Conservation (phyloP, 1,284 basidiomycete genomes). For the Cutaneotrichosporon cavernicola region DNA sequence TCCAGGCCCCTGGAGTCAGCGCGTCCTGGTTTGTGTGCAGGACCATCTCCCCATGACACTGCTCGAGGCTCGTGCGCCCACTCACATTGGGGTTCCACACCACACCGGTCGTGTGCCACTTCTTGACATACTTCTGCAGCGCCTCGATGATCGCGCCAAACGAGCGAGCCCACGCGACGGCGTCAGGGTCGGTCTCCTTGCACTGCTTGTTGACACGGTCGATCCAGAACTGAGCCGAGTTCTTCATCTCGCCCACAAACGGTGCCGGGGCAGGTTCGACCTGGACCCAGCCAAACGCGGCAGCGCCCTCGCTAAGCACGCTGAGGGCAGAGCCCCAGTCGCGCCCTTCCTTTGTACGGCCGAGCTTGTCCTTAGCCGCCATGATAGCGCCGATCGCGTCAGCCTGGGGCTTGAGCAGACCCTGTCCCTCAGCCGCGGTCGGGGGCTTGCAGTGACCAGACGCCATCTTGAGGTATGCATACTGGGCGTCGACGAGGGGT, state of each 20-base stretch:
- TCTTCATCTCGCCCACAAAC: conserved; percentile 80
- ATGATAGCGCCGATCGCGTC: conserved; percentile 71
- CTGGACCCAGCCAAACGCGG: conserved; percentile 89
- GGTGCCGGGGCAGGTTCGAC: conserved; percentile 67
- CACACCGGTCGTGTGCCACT: conserved; percentile 84
- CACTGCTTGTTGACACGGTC: conserved; percentile 89
- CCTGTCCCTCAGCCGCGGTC: conserved; percentile 47
- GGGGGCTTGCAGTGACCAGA: conserved; percentile 78
- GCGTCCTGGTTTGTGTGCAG: neutral
- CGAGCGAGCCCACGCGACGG: conserved; percentile 81
- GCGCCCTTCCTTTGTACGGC: conserved; percentile 65
- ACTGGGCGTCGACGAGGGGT: conserved; percentile 68
- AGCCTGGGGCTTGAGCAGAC: conserved; percentile 69
- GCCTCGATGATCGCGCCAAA: conserved; percentile 74
- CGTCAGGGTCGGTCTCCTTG: conserved; percentile 86
- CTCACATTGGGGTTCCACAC: conserved; percentile 81
- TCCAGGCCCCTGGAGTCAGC: conserved; percentile 16
- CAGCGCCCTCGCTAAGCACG: conserved; percentile 76
- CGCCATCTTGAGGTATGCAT: conserved; percentile 67
- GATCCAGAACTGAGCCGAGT: conserved; percentile 84
- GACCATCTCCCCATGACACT: too few relatives aligned
- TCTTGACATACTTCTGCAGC: conserved; percentile 77
- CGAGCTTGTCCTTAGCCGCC: conserved; percentile 75
- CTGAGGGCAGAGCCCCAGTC: conserved; percentile 81
- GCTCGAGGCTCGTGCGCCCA: neutral